A percentile compares a stretch with the other conserved stretches of the same genome.
Conservation (phyloP, 2,329 filamentous ascomycete species). For the Periconia digitata region DNA sequence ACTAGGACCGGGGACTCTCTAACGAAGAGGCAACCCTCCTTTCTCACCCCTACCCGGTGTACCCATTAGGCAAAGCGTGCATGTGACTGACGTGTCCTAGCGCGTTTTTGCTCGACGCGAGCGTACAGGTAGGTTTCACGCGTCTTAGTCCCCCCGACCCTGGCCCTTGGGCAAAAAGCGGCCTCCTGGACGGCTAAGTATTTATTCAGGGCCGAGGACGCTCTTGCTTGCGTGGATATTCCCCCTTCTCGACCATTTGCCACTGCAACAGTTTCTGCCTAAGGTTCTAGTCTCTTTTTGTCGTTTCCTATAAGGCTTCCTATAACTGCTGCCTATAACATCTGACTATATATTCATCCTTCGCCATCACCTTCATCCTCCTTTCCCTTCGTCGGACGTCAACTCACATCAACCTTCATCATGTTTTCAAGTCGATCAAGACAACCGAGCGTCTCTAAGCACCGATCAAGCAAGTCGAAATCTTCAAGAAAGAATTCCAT, state of each 20-base stretch:
- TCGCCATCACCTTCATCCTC: conserved; percentile 17
- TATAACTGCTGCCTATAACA: conserved; percentile 35
- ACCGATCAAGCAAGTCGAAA: conserved; percentile 42
- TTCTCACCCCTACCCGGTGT: conserved; percentile 31
- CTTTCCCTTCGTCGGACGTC: conserved; percentile 8
- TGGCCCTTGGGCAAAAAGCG: conserved; percentile 31
- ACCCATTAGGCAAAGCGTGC: conserved; percentile 19
- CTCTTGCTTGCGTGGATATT: conserved; percentile 25
- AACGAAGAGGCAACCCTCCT: conserved; percentile 6
- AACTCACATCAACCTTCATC: conserved; percentile 19
- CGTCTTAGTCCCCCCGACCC: conserved; percentile 26
- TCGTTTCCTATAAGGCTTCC: conserved; percentile 23
- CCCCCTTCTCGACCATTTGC: conserved; percentile 25
- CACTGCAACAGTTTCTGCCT: conserved; percentile 28
- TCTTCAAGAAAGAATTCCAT: conserved; percentile 42
- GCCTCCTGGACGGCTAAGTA: conserved; percentile 35
- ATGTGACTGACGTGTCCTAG: conserved; percentile 46
- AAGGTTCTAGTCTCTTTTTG: conserved; percentile 17
- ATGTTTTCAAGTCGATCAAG: conserved; percentile 40
- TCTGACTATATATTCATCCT: conserved; percentile 29
- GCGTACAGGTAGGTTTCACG: no score
- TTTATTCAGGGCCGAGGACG: conserved; percentile 33
- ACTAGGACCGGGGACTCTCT: conserved; percentile 19
- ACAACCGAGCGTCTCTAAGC: conserved; percentile 41
- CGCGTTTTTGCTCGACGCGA: no score